Evolutionary conservation across 768 basidiomycete genomes (phyloP), one percentile per base, ranked within the genome.

Genomic region (Auricularia sp.): DNA sequence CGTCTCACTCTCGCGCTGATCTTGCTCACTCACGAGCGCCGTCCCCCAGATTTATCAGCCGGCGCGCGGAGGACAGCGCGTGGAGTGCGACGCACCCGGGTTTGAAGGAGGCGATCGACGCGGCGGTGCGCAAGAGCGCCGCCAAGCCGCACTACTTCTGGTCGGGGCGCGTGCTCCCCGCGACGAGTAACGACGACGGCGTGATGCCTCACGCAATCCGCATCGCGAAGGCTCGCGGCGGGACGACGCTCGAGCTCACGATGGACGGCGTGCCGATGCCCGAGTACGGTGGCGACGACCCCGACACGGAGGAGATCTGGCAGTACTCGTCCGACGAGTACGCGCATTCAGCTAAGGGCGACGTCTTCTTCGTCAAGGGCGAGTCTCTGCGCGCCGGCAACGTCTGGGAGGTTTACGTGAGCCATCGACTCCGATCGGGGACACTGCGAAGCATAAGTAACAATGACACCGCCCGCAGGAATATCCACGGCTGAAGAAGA

Each of bases 301-400:
- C 56, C 8, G 56, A 59, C 56, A 14, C 16, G 23, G 29, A 34
- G 23, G 56, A 59, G 21, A 59, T 59, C 56, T 59, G 56, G 56
- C 56, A 59, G 56, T 59, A 59, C 56, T 14, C 56, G 56, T 59
- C 56, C 11, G 56, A 59, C 56, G 56, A 23, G 29, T 59, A 59
- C 29, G 56, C 56, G 14, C 16, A 14, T 18, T 6, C 56, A 6
- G 29, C 23, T 29, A 59, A 35, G 14, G 34, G 34, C 34, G 56
- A 29, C 14, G 56, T 34, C 16, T 59, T 29, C 56, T 59, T 59
- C 23, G 56, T 59, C 56, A 59, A 59, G 29, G 56, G 56, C 56
- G 56, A 59, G 29, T 59, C 56, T 6, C 34, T 59, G 23, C 56
- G 56, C 23, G 29, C 56, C 29, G 56, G 56, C 12, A 59, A 59